phyloP scores from a whole-genome alignment of 768 basidiomycete species.

The Candolleomyces eurysporus region DNA sequence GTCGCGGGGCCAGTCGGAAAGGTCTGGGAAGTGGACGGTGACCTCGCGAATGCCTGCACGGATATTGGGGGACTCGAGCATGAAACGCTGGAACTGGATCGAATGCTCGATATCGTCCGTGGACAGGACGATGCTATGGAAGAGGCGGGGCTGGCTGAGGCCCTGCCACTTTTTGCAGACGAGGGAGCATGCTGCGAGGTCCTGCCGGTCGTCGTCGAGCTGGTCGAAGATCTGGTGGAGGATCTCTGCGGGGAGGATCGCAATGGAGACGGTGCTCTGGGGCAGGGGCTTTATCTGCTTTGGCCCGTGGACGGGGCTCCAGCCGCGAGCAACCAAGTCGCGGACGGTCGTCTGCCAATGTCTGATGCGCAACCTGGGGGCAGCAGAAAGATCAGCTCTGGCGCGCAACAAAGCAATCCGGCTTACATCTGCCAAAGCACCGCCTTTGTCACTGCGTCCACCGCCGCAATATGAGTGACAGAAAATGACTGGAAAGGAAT shows the following conservation, averaged over 20 bases:
- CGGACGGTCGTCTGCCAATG: too few relatives aligned
- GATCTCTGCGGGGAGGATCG: slow-evolving; percentile 1
- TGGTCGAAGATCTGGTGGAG: slow-evolving; percentile 1
- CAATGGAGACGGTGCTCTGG: background rate
- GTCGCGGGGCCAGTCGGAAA: slow-evolving; percentile 2
- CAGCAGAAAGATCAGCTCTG: too few relatives aligned
- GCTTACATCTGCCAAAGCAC: too few relatives aligned
- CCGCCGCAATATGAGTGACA: background rate
- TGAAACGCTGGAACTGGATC: slow-evolving; percentile 7
- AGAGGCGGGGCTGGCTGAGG: slow-evolving; percentile 8
- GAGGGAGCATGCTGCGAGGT: slow-evolving; percentile 2
- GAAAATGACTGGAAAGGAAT: background rate
- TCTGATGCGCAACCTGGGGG: too few relatives aligned
- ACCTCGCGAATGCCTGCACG: slow-evolving; percentile 6
- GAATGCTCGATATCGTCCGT: slow-evolving; percentile 1
- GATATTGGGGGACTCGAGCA: slow-evolving; percentile 7
- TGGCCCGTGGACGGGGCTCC: too few relatives aligned
- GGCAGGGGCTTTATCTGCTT: background rate
- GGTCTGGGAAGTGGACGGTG: slow-evolving; percentile 8
- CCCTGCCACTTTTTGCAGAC: slow-evolving; percentile 7
- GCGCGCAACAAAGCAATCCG: too few relatives aligned
- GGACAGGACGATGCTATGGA: slow-evolving; percentile 4
- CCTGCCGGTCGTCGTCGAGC: background rate
- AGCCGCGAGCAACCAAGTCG: too few relatives aligned
- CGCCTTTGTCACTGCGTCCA: too few relatives aligned